Evolutionary conservation across 495 filamentous ascomycete species (phyloP), one percentile per base, ranked within the genome.

Genomic region (Penicillium roqueforti): DNA sequence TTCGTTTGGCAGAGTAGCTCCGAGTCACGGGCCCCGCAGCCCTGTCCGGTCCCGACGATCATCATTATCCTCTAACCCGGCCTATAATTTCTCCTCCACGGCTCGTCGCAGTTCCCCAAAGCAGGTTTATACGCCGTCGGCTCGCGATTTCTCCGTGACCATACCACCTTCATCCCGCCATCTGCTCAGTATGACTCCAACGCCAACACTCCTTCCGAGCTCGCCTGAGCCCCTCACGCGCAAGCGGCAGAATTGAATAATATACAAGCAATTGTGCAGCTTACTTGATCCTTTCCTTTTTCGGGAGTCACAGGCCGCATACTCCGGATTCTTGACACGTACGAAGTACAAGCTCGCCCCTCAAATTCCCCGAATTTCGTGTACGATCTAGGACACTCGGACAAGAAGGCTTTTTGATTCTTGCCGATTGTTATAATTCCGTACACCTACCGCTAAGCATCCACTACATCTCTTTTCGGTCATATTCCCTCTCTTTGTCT

Each of bases 131-230:
- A 41, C 43, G 8, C 40, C 58, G 25, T 57, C 57, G 37, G 52
- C 57, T 41, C 43, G 55, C 25, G 62, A 68, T 8, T 45, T 63
- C 25, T 58, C 60, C 14, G 65, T 61, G 48, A 62, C 68, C n/a
- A 34, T 66, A 20, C 66, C 70, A 16, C 61, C 68, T 5, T 63
- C 67, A 0, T 64, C 62, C 31, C 63, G 62, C 39, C 57, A 67
- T 31, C 43, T 56, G n/a, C 61, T 71, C 6, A 67, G 55, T 36
- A 68, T 71, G 68, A 71, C 68, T 16, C 61, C 66, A 10, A 55
- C 68, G 14, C 58, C 65, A 13, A 54, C 57, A 3, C 26, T 58
- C 6, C 39, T 58, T 22, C 51, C 52, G 37, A 61, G 38, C 51
- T 66, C 59, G 19, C 54, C 61, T 55, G 65, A 69, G 1, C 16